Evolutionary conservation across 1,139 yeast species (phyloP).

Genomic region (Debaryomycetaceae sp.): DNA sequence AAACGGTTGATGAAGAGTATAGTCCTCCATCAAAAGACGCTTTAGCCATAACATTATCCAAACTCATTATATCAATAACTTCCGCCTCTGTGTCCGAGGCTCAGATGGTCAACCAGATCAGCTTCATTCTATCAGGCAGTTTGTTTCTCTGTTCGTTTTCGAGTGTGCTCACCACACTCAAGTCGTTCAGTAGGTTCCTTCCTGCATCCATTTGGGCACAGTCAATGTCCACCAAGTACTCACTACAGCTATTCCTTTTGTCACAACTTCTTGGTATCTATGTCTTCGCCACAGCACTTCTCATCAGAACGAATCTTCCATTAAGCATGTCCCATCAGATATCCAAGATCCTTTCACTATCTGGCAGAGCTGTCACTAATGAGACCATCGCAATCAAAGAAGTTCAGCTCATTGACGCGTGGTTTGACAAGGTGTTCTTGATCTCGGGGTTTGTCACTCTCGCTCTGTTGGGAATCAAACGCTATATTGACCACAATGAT

Average conservation of each 20-base stretch:
- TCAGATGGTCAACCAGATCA: constrained; percentile 59
- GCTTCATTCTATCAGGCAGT: constrained; percentile 61
- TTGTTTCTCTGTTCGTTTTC: constrained; percentile 66
- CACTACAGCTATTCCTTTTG: constrained; percentile 49
- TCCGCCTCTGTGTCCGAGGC: constrained; percentile 38
- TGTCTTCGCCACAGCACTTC: constrained; percentile 73
- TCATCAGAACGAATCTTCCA: constrained; percentile 74
- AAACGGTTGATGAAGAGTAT: neutral
- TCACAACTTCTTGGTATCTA: constrained; percentile 76
- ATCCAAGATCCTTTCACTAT: constrained; percentile 40
- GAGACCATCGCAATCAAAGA: constrained; percentile 30
- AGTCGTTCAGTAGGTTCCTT: constrained; percentile 31
- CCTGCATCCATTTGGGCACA: constrained; percentile 22
- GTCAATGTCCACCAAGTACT: constrained; percentile 24
- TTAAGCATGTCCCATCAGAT: constrained; percentile 51
- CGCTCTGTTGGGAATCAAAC: constrained; percentile 35
- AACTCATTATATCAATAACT: constrained; percentile 30
- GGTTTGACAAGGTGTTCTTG: constrained; percentile 78
- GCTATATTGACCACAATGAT: constrained; percentile 13
- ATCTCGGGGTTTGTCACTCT: constrained; percentile 52
- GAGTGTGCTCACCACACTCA: constrained; percentile 55
- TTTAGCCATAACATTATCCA: constrained; percentile 62
- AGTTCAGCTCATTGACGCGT: constrained; percentile 62
- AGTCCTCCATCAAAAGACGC: constrained; percentile 43
- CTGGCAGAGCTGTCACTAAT: constrained; percentile 28